phyloP scores from a whole-genome alignment of 208 protist genomes.

The Acanthamoeba pearcei region DNA sequence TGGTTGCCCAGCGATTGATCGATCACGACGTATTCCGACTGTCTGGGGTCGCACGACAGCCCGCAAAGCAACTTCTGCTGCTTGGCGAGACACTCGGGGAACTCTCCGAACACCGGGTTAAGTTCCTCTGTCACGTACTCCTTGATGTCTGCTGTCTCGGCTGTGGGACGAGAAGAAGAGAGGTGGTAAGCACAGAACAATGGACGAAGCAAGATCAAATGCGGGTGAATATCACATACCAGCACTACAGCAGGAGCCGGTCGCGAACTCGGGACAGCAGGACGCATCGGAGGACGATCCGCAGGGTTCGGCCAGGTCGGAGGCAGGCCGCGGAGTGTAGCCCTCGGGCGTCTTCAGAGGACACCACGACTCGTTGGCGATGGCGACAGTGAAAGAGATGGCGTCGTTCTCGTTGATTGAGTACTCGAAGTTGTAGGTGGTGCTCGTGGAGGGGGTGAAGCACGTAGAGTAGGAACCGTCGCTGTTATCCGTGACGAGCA shows the following conservation, averaged over 20 bases:
- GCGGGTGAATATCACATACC: background rate
- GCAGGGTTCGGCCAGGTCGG: background rate
- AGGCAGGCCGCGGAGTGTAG: constrained; percentile 13
- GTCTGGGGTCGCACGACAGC: constrained; percentile 60
- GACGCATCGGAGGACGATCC: background rate
- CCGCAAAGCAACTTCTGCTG: constrained; percentile 53
- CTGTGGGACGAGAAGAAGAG: background rate
- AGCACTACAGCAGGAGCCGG: constrained; percentile 38
- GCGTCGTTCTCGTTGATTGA: constrained; percentile 62
- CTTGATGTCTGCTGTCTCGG: constrained; percentile 17
- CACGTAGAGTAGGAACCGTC: constrained; percentile 65
- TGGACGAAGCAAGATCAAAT: background rate
- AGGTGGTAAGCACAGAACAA: background rate
- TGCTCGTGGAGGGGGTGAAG: background rate
- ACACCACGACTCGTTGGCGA: constrained; percentile 42
- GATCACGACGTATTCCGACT: background rate
- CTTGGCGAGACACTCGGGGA: constrained; percentile 4
- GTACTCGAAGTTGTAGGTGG: constrained; percentile 22
- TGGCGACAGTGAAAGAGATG: constrained; percentile 19
- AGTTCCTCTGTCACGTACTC: constrained; percentile 13
- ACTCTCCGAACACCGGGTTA: background rate
- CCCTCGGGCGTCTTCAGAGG: constrained; percentile 53
- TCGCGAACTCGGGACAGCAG: background rate
- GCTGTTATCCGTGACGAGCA: constrained; percentile 12
- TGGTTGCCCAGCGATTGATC: background rate